These are phyloP conservation scores for Microthyrium microscopicum DNA, from an alignment of 2,329 filamentous ascomycete species.

Conservation along the genomic window DNA sequence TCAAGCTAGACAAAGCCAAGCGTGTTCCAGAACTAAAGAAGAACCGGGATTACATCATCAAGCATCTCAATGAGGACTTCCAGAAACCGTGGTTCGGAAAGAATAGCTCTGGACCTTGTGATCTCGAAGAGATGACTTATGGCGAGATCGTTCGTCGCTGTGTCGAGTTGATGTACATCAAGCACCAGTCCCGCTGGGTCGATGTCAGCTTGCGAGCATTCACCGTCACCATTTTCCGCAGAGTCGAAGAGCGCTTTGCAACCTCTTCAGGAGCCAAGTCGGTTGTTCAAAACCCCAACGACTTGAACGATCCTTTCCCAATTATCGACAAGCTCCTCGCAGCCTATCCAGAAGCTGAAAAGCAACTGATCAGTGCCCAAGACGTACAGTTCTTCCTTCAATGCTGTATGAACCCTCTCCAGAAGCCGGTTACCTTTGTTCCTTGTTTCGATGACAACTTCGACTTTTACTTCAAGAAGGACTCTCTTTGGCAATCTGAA, in stretches of 20 bases:
- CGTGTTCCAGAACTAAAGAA: slow-evolving; percentile 25
- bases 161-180: slow-evolving; percentile 30
- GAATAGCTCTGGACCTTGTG: slow-evolving; percentile 26
- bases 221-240: slow-evolving; percentile 89
- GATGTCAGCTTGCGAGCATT: slow-evolving; percentile 58
- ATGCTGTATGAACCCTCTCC: slow-evolving; percentile 75
- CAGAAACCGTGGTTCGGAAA: slow-evolving; percentile 33
- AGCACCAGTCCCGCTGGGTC: slow-evolving; percentile 29
- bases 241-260: slow-evolving; percentile 92
- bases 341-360: slow-evolving; percentile 70
- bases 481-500: slow-evolving; percentile 97
- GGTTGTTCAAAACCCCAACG: slow-evolving; percentile 74
- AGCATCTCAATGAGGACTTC: slow-evolving; percentile 30
- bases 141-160: slow-evolving; percentile 28
- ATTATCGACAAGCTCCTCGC: slow-evolving; percentile 64
- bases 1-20: slow-evolving; percentile 76
- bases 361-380: slow-evolving; percentile 92
- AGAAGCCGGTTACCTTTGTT: slow-evolving; percentile 95
- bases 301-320: slow-evolving; percentile 67
- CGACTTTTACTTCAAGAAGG: slow-evolving; percentile 99
- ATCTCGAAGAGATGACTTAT: slow-evolving; percentile 33
- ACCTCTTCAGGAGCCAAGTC: slow-evolving; percentile 54
- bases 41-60: slow-evolving; percentile 29
- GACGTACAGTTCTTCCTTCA: slow-evolving; percentile 95
- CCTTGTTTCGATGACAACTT: slow-evolving; percentile 93